Conservation (phyloP, 2,329 filamentous ascomycete species). For the Scedosporium apiospermum region DNA sequence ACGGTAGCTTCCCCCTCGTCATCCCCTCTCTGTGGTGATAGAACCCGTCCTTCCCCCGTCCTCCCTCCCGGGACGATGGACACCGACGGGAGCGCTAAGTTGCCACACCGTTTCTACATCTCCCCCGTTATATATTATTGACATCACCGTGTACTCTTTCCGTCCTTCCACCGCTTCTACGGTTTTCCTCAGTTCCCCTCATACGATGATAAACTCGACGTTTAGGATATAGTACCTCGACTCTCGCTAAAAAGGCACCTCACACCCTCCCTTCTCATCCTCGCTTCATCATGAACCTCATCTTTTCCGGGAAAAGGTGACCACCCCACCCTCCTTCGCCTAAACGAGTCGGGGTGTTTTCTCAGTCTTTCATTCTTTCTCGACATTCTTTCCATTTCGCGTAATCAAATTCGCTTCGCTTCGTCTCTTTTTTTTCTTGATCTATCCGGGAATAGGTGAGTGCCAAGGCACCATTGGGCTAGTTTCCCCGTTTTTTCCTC, state of each 20-base stretch:
- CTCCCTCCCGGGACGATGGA: too few relatives aligned
- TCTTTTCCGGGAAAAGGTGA: not conserved
- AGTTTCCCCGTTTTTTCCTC: not conserved
- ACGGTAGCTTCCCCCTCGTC: too few relatives aligned
- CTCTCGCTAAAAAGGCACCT: not conserved
- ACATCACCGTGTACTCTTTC: too few relatives aligned
- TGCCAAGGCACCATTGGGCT: not conserved
- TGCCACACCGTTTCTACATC: too few relatives aligned
- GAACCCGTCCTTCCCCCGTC: too few relatives aligned
- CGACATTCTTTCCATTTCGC: not conserved
- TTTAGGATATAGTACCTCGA: not conserved
- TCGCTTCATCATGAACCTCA: not conserved
- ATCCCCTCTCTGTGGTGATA: too few relatives aligned
- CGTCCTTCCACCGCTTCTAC: too few relatives aligned
- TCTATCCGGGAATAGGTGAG: not conserved
- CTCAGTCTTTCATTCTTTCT: not conserved
- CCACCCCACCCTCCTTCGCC: not conserved
- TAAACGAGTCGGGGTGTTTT: not conserved
- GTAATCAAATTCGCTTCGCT: not conserved
- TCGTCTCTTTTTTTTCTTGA: not conserved
- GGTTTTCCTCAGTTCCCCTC: too few relatives aligned
- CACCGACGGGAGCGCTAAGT: too few relatives aligned
- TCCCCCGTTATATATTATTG: too few relatives aligned
- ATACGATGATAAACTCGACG: not conserved
- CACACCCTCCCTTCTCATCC: not conserved